Evolutionary conservation across 2,329 filamentous ascomycete species (phyloP).

Genomic region (Fusarium goolgardi): DNA sequence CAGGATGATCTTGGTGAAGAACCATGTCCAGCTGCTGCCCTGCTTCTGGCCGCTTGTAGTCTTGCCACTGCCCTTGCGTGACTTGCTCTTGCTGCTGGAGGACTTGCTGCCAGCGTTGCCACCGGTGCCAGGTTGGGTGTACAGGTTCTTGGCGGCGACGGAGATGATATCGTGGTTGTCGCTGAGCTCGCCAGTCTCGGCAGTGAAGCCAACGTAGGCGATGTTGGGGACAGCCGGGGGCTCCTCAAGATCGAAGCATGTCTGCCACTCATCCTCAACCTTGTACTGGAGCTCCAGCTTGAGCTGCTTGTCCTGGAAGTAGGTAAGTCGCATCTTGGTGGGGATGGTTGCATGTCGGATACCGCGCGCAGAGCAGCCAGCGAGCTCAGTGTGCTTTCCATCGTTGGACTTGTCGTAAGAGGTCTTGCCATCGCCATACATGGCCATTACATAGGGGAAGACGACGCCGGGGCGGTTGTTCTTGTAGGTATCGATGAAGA

Average conservation of each 20-base stretch:
- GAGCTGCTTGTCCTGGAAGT: constrained; percentile 95
- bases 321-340: constrained; percentile 89
- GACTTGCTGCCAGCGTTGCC: constrained; percentile 48
- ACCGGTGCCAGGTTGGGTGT: constrained; percentile 68
- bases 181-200: constrained; percentile 94
- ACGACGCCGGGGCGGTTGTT: constrained; percentile 96
- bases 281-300: constrained; percentile 96
- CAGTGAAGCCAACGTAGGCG: constrained; percentile 80
- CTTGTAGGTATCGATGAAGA: constrained; percentile 99
- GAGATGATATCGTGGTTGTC: constrained; percentile 98
- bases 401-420: constrained; percentile 93
- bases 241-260: constrained; percentile 82
- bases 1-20: constrained; percentile 83
- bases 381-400: constrained; percentile 91
- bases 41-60: constrained; percentile 51
- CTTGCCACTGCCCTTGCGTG: constrained; percentile 52
- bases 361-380: constrained; percentile 93
- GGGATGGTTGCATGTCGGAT: constrained; percentile 83
- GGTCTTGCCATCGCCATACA: constrained; percentile 92
- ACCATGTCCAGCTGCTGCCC: constrained; percentile 68
- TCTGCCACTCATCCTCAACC: constrained; percentile 84
- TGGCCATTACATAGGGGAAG: constrained; percentile 98
- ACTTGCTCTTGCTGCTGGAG: constrained; percentile 52
- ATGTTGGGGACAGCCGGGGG: constrained; percentile 82
- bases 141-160: constrained; percentile 88